A percentile compares a stretch with the other conserved stretches of the same genome.
These are phyloP conservation scores for Backusella sp. DNA, from an alignment of 192 early-diverging fungal species.

Conservation along the genomic window DNA sequence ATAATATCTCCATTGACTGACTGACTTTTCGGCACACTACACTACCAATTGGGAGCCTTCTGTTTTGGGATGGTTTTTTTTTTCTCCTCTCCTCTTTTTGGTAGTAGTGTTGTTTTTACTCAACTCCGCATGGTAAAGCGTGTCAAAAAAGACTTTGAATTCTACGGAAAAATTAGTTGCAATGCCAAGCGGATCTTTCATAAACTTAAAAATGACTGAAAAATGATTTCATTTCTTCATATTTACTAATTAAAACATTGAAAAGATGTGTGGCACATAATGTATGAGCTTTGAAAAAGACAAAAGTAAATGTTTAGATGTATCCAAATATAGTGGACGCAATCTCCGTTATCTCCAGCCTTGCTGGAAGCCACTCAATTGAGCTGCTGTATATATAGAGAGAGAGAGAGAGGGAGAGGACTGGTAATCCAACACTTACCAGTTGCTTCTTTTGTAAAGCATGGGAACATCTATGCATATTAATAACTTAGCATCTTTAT, in stretches of 20 bases:
- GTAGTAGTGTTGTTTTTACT: too few relatives aligned
- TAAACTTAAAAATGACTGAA: background rate
- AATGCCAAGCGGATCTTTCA: too few relatives aligned
- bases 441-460: background rate
- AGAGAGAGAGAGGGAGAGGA: background rate
- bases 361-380: background rate
- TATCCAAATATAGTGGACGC: background rate
- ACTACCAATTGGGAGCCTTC: too few relatives aligned
- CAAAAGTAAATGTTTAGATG: too few relatives aligned
- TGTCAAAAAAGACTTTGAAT: background rate
- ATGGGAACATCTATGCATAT: too few relatives aligned
- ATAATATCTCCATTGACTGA: slow-evolving; percentile 3
- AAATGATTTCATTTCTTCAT: background rate
- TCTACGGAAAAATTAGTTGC: background rate
- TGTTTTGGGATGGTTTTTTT: background rate
- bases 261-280: background rate
- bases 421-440: background rate
- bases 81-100: background rate
- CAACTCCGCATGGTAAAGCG: too few relatives aligned
- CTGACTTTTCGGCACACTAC: background rate
- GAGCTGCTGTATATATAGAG: background rate
- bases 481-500: too few relatives aligned
- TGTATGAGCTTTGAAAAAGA: background rate
- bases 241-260: background rate
- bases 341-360: background rate